Evolutionary conservation across 805 yeast genomes (phyloP), one percentile per base, ranked within the genome.

Genomic region (Yarrowia hollandica): DNA sequence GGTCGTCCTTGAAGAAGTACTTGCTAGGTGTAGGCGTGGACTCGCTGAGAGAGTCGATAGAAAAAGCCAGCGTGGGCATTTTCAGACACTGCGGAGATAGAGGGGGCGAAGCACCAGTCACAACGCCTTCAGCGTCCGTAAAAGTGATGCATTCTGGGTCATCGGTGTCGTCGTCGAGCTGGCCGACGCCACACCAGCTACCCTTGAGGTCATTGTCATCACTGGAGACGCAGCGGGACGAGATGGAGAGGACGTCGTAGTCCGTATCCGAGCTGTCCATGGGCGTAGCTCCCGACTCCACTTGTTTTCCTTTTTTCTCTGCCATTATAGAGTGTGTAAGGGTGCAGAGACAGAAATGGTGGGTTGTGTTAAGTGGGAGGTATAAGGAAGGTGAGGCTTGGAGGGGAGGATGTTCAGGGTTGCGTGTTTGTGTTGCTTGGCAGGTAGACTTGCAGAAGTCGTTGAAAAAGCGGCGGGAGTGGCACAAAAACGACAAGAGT

Each of bases 251-350:
- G 21, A 48, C 39, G 39, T 48, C 55, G 15, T 21, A 48, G 55
- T 48, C 55, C 30, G 55, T 48, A 39, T 48, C 55, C n/a, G 55
- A 48, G 55, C 33, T 48, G 39, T 48, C 54, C 54, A 30, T 14
- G 25, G 54, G 54, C 2, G 35, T 10, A 3, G 15, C 22, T 3
- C 48, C 52, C 14, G 52, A 14, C 4, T 44, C 52, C 35, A 30
- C 35, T 9, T 28, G 34, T 30, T 44, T 44, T 19, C 35, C 52
- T 18, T 44, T 44, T 19, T 44, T 44, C 18, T 44, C 52, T 28
- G 35, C 14, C 48, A 41, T 41, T 41, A 25, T 26, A 10, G 42
- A 12, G 5, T 16, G 4, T 5, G 28, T 9, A 23, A n/a, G 16
- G 11, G 10, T 12, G 11, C 7, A 14, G 33, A 19, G 39, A 35